Evolutionary conservation across 495 filamentous ascomycete genomes (phyloP).

Genomic region (Hamigera avellanea): DNA sequence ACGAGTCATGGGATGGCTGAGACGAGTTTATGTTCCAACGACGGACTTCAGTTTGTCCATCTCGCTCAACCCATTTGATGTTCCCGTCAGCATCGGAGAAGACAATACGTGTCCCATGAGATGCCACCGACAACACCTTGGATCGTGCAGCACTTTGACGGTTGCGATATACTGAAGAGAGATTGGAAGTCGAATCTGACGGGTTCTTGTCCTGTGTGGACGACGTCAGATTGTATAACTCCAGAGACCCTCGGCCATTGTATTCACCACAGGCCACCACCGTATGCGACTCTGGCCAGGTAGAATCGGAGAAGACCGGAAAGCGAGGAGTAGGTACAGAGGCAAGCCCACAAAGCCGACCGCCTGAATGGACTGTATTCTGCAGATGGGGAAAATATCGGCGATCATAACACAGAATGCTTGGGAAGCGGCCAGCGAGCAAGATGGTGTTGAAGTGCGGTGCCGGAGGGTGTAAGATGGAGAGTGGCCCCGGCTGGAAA

Average conservation of each 20-base stretch:
- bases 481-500: constrained; percentile 70
- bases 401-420: constrained; percentile 80
- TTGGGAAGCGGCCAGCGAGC: constrained; percentile 79
- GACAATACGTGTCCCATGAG: constrained; percentile 75
- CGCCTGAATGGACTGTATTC: constrained; percentile 73
- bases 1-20: constrained; percentile 1
- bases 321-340: constrained; percentile 55
- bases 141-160: constrained; percentile 71
- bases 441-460: constrained; percentile 37
- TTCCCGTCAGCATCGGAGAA: constrained; percentile 76
- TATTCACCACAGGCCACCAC: constrained; percentile 89
- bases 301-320: constrained; percentile 36
- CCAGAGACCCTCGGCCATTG: constrained; percentile 81
- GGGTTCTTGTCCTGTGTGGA: constrained; percentile 13
- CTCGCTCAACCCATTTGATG: constrained; percentile 85
- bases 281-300: constrained; percentile 41
- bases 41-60: constrained; percentile 71
- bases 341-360: constrained; percentile 64
- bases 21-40: constrained; percentile 54
- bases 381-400: constrained; percentile 72
- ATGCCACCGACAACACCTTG: constrained; percentile 72
- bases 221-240: constrained; percentile 60
- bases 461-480: constrained; percentile 62
- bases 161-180: constrained; percentile 48
- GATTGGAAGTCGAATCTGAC: constrained; percentile 22